These are phyloP conservation scores for Ophiostoma perfectum DNA, from an alignment of 2,329 filamentous ascomycete genomes.

Conservation along the genomic window DNA sequence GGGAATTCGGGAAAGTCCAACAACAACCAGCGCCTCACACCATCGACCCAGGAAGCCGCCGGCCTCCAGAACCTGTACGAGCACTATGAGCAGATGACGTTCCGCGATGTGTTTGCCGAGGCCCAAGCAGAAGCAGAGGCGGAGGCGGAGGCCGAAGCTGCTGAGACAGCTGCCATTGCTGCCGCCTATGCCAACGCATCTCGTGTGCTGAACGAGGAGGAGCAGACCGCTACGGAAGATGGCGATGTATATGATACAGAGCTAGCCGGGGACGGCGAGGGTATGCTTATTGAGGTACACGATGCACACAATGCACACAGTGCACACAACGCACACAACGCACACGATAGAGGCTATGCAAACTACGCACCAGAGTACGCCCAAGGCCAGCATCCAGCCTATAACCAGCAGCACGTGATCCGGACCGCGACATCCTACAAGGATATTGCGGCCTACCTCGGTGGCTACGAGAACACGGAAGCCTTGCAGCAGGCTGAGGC, in stretches of 20 bases:
- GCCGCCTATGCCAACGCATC: background rate
- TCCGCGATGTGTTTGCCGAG: constrained; percentile 39
- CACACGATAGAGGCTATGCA: background rate
- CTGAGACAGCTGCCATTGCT: background rate
- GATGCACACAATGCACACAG: background rate
- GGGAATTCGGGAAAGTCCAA: background rate
- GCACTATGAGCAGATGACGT: constrained; percentile 54
- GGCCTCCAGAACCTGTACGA: constrained; percentile 50
- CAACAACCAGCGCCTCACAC: constrained; percentile 3
- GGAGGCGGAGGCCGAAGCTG: background rate
- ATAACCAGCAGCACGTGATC: background rate
- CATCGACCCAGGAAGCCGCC: constrained; percentile 24
- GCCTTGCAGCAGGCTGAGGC: constrained; percentile 3
- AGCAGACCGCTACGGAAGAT: background rate
- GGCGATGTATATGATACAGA: background rate
- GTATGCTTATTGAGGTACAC: background rate
- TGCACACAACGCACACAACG: background rate
- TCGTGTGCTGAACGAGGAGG: background rate
- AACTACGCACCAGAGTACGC: background rate
- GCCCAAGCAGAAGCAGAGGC: constrained; percentile 10
- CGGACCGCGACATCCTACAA: constrained; percentile 14
- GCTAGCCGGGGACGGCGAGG: background rate
- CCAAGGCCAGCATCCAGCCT: background rate
- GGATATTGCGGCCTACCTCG: constrained; percentile 20
- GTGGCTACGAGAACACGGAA: constrained; percentile 15